Conservation (phyloP, 192 early-diverging fungal genomes). For the Podila minutissima region DNA sequence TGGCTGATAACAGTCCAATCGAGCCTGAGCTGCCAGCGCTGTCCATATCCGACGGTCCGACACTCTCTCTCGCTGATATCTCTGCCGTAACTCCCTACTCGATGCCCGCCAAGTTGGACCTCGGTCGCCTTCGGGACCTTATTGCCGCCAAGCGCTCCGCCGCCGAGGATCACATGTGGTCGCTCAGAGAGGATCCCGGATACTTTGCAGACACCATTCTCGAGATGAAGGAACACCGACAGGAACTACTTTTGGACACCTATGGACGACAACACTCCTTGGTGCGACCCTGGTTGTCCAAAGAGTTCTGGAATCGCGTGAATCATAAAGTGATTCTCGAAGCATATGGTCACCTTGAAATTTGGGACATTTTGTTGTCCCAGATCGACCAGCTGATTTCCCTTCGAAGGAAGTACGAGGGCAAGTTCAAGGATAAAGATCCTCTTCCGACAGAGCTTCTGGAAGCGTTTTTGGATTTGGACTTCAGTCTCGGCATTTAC, state of each 20-base stretch:
- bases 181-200: conserved; percentile 33
- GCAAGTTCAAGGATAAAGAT: conserved; percentile 11
- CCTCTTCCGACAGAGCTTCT: conserved; percentile 30
- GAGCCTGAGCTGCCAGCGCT: conserved; percentile 27
- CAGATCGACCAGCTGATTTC: conserved; percentile 19
- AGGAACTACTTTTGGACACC: conserved; percentile 21
- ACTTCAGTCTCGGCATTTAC: conserved; percentile 14
- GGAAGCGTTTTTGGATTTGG: conserved; percentile 28
- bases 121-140: conserved; percentile 23
- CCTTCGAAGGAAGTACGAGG: conserved; percentile 22
- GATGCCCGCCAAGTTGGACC: conserved; percentile 23
- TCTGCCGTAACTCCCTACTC: conserved; percentile 18
- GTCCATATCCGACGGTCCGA: conserved; percentile 19
- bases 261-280: conserved; percentile 30
- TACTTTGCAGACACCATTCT: conserved; percentile 25
- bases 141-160: conserved; percentile 26
- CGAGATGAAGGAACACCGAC: conserved; percentile 40
- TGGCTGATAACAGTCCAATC: conserved; percentile 20
- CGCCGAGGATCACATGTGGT: conserved; percentile 36
- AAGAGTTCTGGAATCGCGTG: conserved; percentile 35
- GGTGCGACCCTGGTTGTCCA: conserved; percentile 10
- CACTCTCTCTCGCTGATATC: conserved; percentile 11
- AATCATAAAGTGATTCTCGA: conserved; percentile 6
- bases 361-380: conserved; percentile 14
- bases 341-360: conserved; percentile 18